Conservation (phyloP, 1,284 basidiomycete genomes). For the Ganoderma resinaceum region DNA sequence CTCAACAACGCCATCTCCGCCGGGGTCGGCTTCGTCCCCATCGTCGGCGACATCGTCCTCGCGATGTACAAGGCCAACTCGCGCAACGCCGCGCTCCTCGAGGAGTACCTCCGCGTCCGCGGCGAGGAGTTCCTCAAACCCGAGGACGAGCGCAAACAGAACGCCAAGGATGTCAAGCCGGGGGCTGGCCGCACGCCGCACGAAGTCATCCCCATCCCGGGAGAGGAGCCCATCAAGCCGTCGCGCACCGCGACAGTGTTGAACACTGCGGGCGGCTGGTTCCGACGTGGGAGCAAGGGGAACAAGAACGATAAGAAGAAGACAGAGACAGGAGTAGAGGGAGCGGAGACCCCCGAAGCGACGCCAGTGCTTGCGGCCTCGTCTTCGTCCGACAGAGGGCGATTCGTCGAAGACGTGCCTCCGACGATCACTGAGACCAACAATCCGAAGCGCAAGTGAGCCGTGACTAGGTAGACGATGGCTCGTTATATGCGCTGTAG, state of each 20-base stretch:
- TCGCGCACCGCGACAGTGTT: slow-evolving; percentile 18
- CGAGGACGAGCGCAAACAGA: slow-evolving; percentile 43
- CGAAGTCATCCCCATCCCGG: slow-evolving; percentile 40
- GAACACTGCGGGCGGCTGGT: slow-evolving; percentile 28
- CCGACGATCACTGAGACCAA: neutral
- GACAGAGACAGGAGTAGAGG: slow-evolving; percentile 27
- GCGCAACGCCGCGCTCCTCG: slow-evolving; percentile 81
- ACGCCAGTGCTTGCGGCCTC: slow-evolving; percentile 4
- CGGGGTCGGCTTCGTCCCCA: slow-evolving; percentile 77
- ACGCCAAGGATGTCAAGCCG: slow-evolving; percentile 56
- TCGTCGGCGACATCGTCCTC: slow-evolving; percentile 81
- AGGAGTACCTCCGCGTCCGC: slow-evolving; percentile 74
- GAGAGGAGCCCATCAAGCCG: slow-evolving; percentile 23
- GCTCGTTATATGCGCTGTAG: neutral
- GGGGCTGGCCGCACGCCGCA: slow-evolving; percentile 52
- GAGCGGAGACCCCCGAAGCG: neutral
- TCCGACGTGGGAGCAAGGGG: slow-evolving; percentile 33
- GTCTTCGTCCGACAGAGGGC: slow-evolving; percentile 27
- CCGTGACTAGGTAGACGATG: neutral
- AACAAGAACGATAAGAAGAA: slow-evolving; percentile 33
- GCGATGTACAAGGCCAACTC: slow-evolving; percentile 89
- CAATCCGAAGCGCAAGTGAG: neutral
- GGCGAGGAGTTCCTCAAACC: slow-evolving; percentile 68
- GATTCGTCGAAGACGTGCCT: slow-evolving; percentile 35
- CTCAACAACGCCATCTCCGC: slow-evolving; percentile 82